Evolutionary conservation across 805 yeast genomes (phyloP).

Genomic region (Schwanniomyces sp.): DNA sequence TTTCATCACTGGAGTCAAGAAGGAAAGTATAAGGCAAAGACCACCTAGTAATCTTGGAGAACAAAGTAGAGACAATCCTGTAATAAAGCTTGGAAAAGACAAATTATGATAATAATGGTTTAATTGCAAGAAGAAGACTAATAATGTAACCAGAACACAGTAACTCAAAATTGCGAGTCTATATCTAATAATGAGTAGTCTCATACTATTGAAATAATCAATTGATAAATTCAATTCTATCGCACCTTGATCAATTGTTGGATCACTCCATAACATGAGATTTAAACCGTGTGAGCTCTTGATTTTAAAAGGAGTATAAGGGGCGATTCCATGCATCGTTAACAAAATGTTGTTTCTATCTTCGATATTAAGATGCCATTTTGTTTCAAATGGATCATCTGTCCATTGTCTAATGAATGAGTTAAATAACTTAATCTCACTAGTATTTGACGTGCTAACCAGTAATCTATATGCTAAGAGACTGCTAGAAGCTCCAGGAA

Average conservation of each 20-base stretch:
- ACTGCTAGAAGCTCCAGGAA: constrained; percentile 62
- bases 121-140: constrained; percentile 58
- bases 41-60: constrained; percentile 18
- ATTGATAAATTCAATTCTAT: constrained; percentile 45
- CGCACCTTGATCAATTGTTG: constrained; percentile 27
- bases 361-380: constrained; percentile 67
- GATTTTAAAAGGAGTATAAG: constrained; percentile 59
- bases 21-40: constrained; percentile 22
- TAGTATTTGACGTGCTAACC: constrained; percentile 8
- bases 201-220: constrained; percentile 61
- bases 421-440: constrained; percentile 34
- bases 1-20: constrained; percentile 40
- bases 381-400: constrained; percentile 67
- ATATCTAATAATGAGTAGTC: constrained; percentile 70
- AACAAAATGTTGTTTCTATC: constrained; percentile 20
- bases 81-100: constrained; percentile 28
- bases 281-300: constrained; percentile 26
- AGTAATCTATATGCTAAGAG: constrained; percentile 51
- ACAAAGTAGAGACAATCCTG: constrained; percentile 37
- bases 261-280: constrained; percentile 50
- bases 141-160: constrained; percentile 59
- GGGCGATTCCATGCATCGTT: constrained; percentile 66
- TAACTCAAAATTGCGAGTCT: constrained; percentile 72
- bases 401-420: constrained; percentile 72
- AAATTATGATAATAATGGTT: constrained; percentile 32